phyloP scores from a whole-genome alignment of 192 early-diverging fungal genomes.

The Coemansia sp. region DNA sequence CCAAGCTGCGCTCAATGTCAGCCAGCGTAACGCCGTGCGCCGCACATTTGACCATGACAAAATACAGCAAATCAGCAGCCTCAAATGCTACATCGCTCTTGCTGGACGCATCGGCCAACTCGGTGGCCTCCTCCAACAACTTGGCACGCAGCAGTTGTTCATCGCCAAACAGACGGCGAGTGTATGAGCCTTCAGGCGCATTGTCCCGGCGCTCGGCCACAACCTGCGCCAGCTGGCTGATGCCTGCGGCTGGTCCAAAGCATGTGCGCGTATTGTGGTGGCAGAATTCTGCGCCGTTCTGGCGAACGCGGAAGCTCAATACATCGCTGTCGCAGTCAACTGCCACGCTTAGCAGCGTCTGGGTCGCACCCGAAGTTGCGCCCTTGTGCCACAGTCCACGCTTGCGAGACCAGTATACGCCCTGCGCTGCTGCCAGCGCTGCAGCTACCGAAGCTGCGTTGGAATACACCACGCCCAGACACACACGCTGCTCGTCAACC shows the following conservation, averaged over 20 bases:
- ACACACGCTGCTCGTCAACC: conserved; percentile 84
- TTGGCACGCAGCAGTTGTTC: conserved; percentile 79
- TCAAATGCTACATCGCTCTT: conserved; percentile 89
- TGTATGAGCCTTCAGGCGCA: conserved; percentile 92
- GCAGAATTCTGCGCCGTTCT: conserved; percentile 90
- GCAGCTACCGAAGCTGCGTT: conserved; percentile 78
- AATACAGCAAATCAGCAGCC: conserved; percentile 95
- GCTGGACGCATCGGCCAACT: conserved; percentile 77
- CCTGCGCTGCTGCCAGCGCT: conserved; percentile 70
- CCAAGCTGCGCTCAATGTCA: conserved; percentile 87
- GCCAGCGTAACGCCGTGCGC: conserved; percentile 74
- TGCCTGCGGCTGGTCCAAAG: conserved; percentile 79
- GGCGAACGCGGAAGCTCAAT: conserved; percentile 82
- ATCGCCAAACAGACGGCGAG: conserved; percentile 83
- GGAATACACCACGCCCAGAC: conserved; percentile 93
- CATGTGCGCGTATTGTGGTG: conserved; percentile 89
- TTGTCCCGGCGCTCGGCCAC: conserved; percentile 65
- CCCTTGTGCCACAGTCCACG: conserved; percentile 98
- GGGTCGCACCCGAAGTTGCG: conserved; percentile 91
- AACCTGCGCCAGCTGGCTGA: conserved; percentile 70
- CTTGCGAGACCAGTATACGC: conserved; percentile 90
- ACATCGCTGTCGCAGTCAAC: conserved; percentile 92
- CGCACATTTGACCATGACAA: conserved; percentile 86
- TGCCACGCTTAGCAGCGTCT: conserved; percentile 73
- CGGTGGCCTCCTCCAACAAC: conserved; percentile 94